Evolutionary conservation across 164 flowering plant genomes (phyloP), one percentile per base, ranked within the genome.

Genomic region (Litsea cubeba): DNA sequence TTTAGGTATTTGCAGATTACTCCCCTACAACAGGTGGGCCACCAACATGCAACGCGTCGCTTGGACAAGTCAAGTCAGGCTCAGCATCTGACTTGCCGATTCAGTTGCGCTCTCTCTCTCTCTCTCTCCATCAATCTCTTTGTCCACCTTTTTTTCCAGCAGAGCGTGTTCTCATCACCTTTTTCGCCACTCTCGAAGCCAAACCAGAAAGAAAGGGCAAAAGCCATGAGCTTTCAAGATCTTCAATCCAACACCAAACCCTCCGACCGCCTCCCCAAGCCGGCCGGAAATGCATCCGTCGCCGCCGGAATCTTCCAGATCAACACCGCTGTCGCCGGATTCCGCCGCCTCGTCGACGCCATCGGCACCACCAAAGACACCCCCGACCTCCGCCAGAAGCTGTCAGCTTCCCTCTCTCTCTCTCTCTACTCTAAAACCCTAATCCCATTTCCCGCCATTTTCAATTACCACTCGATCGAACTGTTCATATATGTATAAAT

Each of bases 281-380:
- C 23, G 46, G 12, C 32, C 20, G 68, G 68, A 26, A 69, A 12
- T 30, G 24, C 81, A 15, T 67, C 85, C 75, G 17, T 79, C 51
- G 72, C 82, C 82, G 84, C 94, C 26, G 89, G 85, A 11, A 87
- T 88, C 62, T 87, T 90, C 83, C 92, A 90, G 88, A 88, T 88
- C 82, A 90, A 87, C 74, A 88, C 94, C 12, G 84, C 88, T 73
- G 91, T 88, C 35, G 65, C 88, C 57, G 82, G 79, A 14, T 90
- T 90, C 74, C 90, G 88, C 15, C 85, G 92, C 4, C 89, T 88
- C 46, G 92, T 88, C 22, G 90, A 90, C 51, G 76, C 83, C 62
- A 76, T 90, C 73, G 92, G 94, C 12, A 87, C 89, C 24, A 70
- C 82, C 75, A 88, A 83, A 81, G 95, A 90, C 83, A 90, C 95